Evolutionary conservation across 2,329 filamentous ascomycete genomes (phyloP).

Genomic region (Drechmeria coniospora): DNA sequence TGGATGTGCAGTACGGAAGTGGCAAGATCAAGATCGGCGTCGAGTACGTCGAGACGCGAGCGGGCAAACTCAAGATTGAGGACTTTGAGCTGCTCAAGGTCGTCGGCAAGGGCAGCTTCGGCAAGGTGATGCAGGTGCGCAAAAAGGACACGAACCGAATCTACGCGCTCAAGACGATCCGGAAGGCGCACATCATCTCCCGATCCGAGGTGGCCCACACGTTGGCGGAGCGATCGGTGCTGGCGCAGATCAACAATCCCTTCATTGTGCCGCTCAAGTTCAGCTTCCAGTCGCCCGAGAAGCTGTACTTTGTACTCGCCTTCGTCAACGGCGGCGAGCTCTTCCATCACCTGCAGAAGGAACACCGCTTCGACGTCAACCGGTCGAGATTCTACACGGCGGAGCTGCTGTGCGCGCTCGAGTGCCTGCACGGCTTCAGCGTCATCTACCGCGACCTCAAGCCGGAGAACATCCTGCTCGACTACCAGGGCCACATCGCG

Average conservation of each 20-base stretch:
- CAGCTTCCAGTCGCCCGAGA: slow-evolving; percentile 97
- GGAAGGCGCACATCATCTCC: slow-evolving; percentile 97
- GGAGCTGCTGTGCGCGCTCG: slow-evolving; percentile 84
- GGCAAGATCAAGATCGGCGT: slow-evolving; percentile 85
- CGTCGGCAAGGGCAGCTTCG: slow-evolving; percentile 94
- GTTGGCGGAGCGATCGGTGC: slow-evolving; percentile 88
- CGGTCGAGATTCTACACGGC: slow-evolving; percentile 93
- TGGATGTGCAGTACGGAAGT: slow-evolving; percentile 77
- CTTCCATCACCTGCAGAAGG: slow-evolving; percentile 93
- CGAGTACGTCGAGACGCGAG: slow-evolving; percentile 85
- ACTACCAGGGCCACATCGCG: slow-evolving; percentile 95
- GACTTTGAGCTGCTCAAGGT: slow-evolving; percentile 97
- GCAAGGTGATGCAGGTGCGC: slow-evolving; percentile 98
- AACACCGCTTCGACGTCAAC: slow-evolving; percentile 96
- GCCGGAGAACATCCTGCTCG: slow-evolving; percentile 88
- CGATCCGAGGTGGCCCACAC: slow-evolving; percentile 96
- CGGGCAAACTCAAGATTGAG: slow-evolving; percentile 81
- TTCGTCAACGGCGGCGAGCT: slow-evolving; percentile 97
- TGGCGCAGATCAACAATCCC: slow-evolving; percentile 98
- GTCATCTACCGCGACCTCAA: slow-evolving; percentile 75
- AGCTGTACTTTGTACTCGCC: slow-evolving; percentile 90
- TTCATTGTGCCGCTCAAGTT: slow-evolving; percentile 99
- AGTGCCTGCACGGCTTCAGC: slow-evolving; percentile 95
- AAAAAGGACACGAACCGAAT: slow-evolving; percentile 97
- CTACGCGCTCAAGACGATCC: slow-evolving; percentile 98